Evolutionary conservation across 2,329 filamentous ascomycete species (phyloP).

Genomic region (Cercospora zeina): DNA sequence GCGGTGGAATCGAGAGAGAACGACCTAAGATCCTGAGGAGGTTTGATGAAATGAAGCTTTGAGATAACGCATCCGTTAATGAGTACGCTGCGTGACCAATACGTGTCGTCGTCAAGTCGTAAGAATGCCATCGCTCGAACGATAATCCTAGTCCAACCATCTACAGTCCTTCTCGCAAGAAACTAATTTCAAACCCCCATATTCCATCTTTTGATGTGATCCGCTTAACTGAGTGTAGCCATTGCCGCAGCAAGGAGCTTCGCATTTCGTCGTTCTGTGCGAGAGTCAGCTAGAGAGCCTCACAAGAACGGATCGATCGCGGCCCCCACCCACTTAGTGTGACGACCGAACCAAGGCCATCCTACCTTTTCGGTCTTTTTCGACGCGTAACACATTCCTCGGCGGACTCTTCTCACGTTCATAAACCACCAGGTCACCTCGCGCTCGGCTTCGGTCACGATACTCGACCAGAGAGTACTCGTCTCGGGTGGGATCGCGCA

Average conservation of each 20-base stretch:
- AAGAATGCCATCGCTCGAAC: slow-evolving; percentile 5
- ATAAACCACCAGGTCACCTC: slow-evolving; percentile 25
- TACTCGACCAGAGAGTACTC: slow-evolving; percentile 46
- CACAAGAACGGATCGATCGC: neutral
- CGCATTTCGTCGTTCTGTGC: slow-evolving; percentile 46
- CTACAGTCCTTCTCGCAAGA: neutral
- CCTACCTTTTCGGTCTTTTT: slow-evolving; percentile 95
- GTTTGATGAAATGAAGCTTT: neutral
- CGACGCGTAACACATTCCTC: slow-evolving; percentile 66
- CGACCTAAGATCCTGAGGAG: neutral
- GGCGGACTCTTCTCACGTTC: slow-evolving; percentile 45
- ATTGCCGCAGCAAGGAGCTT: slow-evolving; percentile 49
- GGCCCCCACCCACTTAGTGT: slow-evolving; percentile 18
- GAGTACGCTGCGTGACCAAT: slow-evolving; percentile 2
- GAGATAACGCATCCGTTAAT: neutral
- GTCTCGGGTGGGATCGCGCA: slow-evolving; percentile 52
- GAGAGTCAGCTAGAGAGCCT: slow-evolving; percentile 23
- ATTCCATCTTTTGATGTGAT: neutral
- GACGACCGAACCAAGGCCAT: slow-evolving; percentile 80
- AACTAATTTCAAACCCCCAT: neutral
- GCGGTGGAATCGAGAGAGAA: neutral
- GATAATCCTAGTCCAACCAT: neutral
- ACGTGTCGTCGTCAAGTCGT: slow-evolving; percentile 12
- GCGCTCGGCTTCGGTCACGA: slow-evolving; percentile 50
- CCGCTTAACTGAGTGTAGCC: slow-evolving; percentile 43